Conservation (phyloP, 345 rosid species). For the Eucalyptus viminalis region DNA sequence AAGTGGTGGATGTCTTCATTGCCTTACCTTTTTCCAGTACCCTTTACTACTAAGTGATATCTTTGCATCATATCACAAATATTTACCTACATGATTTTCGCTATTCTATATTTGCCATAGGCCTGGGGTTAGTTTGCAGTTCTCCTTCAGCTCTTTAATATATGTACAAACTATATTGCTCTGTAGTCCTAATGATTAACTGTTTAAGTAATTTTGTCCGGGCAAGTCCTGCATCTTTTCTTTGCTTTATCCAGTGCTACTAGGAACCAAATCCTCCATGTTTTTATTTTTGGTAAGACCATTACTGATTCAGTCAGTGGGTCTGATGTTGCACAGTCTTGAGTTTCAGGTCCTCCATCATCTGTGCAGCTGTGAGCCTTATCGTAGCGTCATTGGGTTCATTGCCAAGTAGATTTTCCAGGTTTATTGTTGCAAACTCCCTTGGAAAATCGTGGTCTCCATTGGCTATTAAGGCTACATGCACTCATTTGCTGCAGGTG, state of each 20-base stretch:
- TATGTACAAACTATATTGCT: not conserved
- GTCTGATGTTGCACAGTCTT: not conserved
- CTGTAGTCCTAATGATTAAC: not conserved
- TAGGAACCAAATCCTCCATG: not conserved
- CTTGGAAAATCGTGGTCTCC: conserved; percentile 64
- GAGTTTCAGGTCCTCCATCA: conserved; percentile 53
- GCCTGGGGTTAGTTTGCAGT: not conserved
- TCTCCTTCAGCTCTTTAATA: not conserved
- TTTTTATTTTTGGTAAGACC: not conserved
- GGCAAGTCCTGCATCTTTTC: not conserved
- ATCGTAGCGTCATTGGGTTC: conserved; percentile 37
- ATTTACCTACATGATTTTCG: not conserved
- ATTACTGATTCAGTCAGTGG: not conserved
- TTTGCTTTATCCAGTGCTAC: not conserved
- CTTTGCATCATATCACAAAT: not conserved
- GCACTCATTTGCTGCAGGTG: conserved; percentile 70
- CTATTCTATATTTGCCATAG: not conserved
- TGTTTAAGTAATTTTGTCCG: not conserved
- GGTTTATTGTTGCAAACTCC: conserved; percentile 27
- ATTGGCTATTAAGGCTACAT: conserved; percentile 48
- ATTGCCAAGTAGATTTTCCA: conserved; percentile 35
- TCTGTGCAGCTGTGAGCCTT: conserved; percentile 33
- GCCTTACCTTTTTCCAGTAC: not conserved
- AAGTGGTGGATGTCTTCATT: not conserved
- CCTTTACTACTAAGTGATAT: not conserved